Conservation (phyloP, 2,329 filamentous ascomycete species). For the Elsinoe australis region DNA sequence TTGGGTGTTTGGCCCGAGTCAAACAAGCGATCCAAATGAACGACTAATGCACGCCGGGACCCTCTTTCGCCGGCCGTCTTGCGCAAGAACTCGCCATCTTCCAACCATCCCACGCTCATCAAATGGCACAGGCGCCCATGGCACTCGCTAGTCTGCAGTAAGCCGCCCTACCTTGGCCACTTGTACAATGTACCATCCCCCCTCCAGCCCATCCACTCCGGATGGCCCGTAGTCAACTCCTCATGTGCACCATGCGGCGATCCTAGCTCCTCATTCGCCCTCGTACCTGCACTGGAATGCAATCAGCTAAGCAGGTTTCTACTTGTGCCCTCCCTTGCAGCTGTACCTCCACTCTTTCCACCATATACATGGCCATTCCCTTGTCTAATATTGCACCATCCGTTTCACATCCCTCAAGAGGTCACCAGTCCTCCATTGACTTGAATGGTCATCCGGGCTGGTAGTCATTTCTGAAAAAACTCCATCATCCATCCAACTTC, state of each 20-base stretch:
- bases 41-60: constrained; percentile 12
- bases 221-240: constrained; percentile 13
- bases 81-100: constrained; percentile 16
- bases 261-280: constrained; percentile 16
- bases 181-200: constrained; percentile 1
- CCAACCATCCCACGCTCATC: constrained; percentile 14
- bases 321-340: constrained; percentile 11
- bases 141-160: constrained; percentile 5
- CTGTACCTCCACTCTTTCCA: constrained; percentile 12
- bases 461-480: constrained; percentile 4
- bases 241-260: constrained; percentile 15
- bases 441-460: constrained; percentile 6
- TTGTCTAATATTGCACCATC: constrained; percentile 16
- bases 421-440: constrained; percentile 13
- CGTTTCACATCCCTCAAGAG: constrained; percentile 4
- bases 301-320: constrained; percentile 11
- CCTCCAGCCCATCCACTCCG: constrained; percentile 10
- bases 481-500: constrained; percentile 1
- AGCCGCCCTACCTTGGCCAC: constrained; percentile 1
- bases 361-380: constrained; percentile 11
- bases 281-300: constrained; percentile 13
- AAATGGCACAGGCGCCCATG: constrained; percentile 10
- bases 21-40: constrained; percentile 6
- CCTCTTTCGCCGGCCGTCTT: constrained; percentile 11
- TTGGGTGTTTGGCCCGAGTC: constrained; percentile 14